These are phyloP conservation scores for Malus hybrid DNA, from an alignment of 331 rosid genomes.

Conservation along the genomic window DNA sequence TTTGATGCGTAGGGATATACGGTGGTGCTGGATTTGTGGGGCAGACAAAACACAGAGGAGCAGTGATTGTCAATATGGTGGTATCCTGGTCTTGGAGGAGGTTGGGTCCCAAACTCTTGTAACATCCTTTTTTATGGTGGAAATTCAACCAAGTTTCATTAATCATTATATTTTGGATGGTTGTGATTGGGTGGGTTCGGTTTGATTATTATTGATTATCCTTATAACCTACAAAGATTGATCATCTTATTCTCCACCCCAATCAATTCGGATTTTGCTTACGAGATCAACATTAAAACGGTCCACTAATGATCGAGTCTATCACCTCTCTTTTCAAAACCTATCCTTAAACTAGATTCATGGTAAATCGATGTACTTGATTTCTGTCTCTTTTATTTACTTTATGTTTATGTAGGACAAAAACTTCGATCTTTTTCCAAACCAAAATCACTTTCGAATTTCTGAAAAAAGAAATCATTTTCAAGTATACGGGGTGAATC, in stretches of 20 bases:
- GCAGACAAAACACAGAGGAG: slow-evolving; percentile 13
- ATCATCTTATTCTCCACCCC: not conserved
- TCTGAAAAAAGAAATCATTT: not conserved
- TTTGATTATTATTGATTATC: slow-evolving; percentile 5
- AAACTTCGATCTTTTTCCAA: not conserved
- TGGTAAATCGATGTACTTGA: not conserved
- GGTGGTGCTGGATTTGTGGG: slow-evolving; percentile 5
- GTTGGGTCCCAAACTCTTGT: slow-evolving; percentile 28
- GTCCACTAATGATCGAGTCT: not conserved
- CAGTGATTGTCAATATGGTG: slow-evolving; percentile 43
- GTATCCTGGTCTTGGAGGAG: slow-evolving; percentile 24
- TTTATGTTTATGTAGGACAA: not conserved
- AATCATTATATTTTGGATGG: slow-evolving; percentile 49
- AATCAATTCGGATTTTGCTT: not conserved
- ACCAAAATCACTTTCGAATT: not conserved
- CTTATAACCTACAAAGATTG: not conserved
- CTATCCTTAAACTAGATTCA: not conserved
- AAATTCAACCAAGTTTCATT: not conserved
- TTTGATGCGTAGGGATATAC: not conserved
- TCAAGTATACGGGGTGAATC: not conserved
- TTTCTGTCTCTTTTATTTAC: not conserved
- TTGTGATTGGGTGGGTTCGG: slow-evolving; percentile 28
- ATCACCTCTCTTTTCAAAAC: not conserved
- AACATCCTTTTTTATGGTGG: not conserved
- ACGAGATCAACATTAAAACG: not conserved